Evolutionary conservation across 116 monocot genomes (phyloP), one percentile per base, ranked within the genome.

Genomic region (Iris pallida): DNA sequence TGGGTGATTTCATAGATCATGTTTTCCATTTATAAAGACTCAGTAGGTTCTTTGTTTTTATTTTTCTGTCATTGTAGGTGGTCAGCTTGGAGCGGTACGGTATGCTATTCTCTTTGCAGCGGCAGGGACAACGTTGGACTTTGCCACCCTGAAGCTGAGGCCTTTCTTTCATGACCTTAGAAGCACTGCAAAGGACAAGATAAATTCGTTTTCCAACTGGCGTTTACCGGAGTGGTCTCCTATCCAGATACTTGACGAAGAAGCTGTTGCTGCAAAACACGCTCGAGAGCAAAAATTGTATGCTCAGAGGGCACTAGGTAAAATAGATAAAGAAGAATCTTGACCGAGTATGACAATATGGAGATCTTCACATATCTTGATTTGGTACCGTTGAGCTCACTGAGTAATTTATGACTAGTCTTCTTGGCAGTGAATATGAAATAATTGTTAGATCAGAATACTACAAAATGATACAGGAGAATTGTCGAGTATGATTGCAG

Each of bases 201-300:
- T 51, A 51, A 53, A 54, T 41, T 67, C 42, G 6, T 30, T 30
- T 54, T 67, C 84, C 47, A 75, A 53, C 40, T 83, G 85, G 79
- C 81, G 45, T 16, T 47, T 86, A 64, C 97, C 96, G 0, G 87
- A 96, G 68, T 96, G 96, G 92, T 96, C 85, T 16, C 92, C 96
- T 7, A 91, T 96, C 52, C 84, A 89, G 66, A 69, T 97, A 47
- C 73, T 96, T 13, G 92, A 96, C 46, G 89, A 96, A 57, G 89
- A 96, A 65, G 89, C 89, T 81, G 76, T 96, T 42, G 96, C 89
- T 9, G 82, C 80, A 15, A 96, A 96, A 75, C 78, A 63, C 40
- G 92, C 84, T 58, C 75, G 83, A 10, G 92, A 96, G 57, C 70
- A 89, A 49, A 63, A 85, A 42, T 55, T 81, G 61, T 74, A 75